Percentiles rank a stretch among this genome's conserved stretches.
phyloP scores from a whole-genome alignment of 352 stramenopile species.

The Halophytophthora polymorphica region DNA sequence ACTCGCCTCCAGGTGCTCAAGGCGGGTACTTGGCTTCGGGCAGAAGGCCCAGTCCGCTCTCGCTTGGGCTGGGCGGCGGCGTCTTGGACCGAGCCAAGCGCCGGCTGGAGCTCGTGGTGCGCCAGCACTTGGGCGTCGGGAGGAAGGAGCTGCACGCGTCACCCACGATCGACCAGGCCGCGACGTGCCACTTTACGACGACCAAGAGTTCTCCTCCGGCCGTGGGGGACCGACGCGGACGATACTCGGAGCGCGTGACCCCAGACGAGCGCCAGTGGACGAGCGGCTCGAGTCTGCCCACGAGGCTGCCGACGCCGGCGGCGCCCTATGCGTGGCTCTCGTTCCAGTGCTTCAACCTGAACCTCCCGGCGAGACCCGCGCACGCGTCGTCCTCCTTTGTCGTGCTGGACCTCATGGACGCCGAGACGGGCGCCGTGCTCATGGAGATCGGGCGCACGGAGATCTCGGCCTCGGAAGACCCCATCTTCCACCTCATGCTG shows the following conservation, averaged over 20 bases:
- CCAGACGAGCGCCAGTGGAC: slow-evolving; percentile 8
- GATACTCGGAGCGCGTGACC: slow-evolving; percentile 10
- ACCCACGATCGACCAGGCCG: background rate
- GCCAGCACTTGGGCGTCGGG: slow-evolving; percentile 28
- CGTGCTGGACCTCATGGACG: slow-evolving; percentile 58
- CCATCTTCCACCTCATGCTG: slow-evolving; percentile 79
- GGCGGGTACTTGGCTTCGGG: slow-evolving; percentile 21
- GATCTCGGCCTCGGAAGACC: slow-evolving; percentile 62
- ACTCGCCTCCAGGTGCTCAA: slow-evolving; percentile 12
- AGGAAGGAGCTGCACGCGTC: slow-evolving; percentile 13
- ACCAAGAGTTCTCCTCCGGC: slow-evolving; percentile 3
- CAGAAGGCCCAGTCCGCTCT: slow-evolving; percentile 58
- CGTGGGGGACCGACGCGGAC: slow-evolving; percentile 12
- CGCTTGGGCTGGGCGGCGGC: slow-evolving; percentile 47
- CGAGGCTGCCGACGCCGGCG: slow-evolving; percentile 2
- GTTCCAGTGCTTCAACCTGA: slow-evolving; percentile 83
- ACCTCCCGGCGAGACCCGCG: slow-evolving; percentile 52
- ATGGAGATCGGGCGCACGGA: slow-evolving; percentile 75
- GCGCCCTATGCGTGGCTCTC: slow-evolving; percentile 64
- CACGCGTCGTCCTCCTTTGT: slow-evolving; percentile 54
- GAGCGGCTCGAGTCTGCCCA: slow-evolving; percentile 10
- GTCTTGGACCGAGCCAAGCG: slow-evolving; percentile 47
- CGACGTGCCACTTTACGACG: slow-evolving; percentile 4
- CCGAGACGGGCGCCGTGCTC: slow-evolving; percentile 31
- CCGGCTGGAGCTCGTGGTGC: slow-evolving; percentile 34